phyloP scores from a whole-genome alignment of 108 stramenopile genomes.

The Cyclotella distinguenda region DNA sequence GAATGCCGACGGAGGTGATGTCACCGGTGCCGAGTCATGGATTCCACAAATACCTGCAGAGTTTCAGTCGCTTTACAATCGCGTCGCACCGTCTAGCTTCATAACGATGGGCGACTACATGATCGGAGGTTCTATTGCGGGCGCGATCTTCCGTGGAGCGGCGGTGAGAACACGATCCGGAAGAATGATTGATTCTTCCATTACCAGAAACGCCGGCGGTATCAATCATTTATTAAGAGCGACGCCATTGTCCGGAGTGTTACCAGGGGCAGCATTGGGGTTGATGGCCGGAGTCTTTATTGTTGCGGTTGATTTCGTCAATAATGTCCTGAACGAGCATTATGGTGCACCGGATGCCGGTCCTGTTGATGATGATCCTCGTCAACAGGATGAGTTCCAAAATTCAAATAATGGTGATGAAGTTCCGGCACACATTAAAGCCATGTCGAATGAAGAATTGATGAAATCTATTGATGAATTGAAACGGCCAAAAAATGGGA shows the following conservation, averaged over 20 bases:
- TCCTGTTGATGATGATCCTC: not conserved
- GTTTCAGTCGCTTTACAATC: not conserved
- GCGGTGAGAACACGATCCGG: conserved; percentile 37
- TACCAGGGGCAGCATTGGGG: conserved; percentile 45
- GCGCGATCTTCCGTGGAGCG: conserved; percentile 34
- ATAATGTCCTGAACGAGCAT: conserved; percentile 5
- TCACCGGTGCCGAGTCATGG: not conserved
- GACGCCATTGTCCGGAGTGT: conserved; percentile 24
- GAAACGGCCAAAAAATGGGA: conserved; percentile 7
- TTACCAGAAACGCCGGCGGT: conserved; percentile 7
- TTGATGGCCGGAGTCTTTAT: conserved; percentile 36
- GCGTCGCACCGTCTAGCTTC: not conserved
- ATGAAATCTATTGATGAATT: conserved; percentile 29
- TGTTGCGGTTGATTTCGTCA: conserved; percentile 22
- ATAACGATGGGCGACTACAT: conserved; percentile 37
- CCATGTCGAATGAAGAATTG: conserved; percentile 35
- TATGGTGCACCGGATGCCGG: conserved; percentile 15
- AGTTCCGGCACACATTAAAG: conserved; percentile 38
- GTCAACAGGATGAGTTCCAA: not conserved
- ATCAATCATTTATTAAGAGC: not conserved
- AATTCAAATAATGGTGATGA: not conserved
- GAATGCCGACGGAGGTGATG: not conserved
- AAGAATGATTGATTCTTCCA: conserved; percentile 27
- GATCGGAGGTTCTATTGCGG: conserved; percentile 40
- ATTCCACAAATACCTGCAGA: not conserved